These are phyloP conservation scores for Cicer yamashitae DNA, from an alignment of 306 rosid species.

Conservation along the genomic window DNA sequence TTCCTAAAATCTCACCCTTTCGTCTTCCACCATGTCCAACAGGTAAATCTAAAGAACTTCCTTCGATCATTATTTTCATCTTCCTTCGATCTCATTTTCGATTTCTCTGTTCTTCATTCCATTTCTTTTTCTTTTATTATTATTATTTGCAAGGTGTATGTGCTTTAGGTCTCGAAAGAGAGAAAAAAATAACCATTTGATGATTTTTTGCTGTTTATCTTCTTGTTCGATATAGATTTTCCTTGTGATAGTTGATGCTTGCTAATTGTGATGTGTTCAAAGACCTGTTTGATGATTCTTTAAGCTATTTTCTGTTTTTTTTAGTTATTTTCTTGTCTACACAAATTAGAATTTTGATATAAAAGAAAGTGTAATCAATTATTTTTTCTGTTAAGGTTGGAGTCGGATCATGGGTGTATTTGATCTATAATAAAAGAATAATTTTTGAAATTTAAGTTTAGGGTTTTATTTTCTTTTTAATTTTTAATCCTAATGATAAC, in stretches of 20 bases:
- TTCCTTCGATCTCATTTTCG: slow-evolving; percentile 3
- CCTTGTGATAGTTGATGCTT: background rate
- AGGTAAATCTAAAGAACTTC: slow-evolving; percentile 50
- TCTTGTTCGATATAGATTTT: background rate
- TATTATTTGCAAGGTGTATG: background rate
- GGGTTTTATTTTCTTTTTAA: background rate
- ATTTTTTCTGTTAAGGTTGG: background rate
- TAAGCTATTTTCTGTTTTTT: background rate
- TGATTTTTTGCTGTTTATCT: background rate
- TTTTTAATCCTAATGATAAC: background rate
- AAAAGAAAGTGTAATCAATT: background rate
- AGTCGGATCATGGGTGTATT: background rate
- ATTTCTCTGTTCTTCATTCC: background rate
- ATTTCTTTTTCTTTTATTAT: background rate
- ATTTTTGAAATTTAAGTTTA: slow-evolving; percentile 1
- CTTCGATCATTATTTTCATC: background rate
- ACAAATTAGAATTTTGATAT: background rate
- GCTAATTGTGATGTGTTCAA: background rate
- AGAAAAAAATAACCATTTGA: background rate
- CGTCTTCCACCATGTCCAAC: slow-evolving; percentile 59
- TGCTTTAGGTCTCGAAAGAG: background rate
- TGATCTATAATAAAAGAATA: background rate
- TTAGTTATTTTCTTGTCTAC: background rate
- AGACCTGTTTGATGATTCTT: background rate
- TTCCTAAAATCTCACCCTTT: slow-evolving; percentile 8